These are phyloP conservation scores for Cyclanthera cordifolia DNA, from an alignment of 306 rosid genomes.

Conservation along the genomic window DNA sequence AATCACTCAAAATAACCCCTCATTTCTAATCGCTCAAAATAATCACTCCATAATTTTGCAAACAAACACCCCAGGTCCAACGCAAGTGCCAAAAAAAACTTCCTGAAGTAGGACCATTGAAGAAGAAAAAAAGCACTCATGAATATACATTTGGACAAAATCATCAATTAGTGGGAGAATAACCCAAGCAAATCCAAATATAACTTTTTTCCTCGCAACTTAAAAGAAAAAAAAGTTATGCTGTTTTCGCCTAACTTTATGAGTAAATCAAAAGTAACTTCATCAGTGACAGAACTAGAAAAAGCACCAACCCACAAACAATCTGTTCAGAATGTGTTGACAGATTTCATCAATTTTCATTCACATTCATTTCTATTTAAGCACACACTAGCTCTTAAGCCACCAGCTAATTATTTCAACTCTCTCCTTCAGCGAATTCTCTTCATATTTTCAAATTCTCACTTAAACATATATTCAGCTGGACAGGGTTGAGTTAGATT, in stretches of 20 bases:
- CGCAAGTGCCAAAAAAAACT: background rate
- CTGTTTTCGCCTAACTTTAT: background rate
- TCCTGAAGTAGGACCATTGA: background rate
- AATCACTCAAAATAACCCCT: no score
- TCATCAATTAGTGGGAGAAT: background rate
- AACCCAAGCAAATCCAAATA: background rate
- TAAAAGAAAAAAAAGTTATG: background rate
- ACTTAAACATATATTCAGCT: background rate
- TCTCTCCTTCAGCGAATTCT: background rate
- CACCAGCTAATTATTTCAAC: background rate
- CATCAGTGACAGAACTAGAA: background rate
- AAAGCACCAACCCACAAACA: background rate
- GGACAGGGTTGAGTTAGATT: no score
- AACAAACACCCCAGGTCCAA: no score
- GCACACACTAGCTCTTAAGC: conserved; percentile 1
- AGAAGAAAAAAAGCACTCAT: background rate
- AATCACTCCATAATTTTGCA: no score
- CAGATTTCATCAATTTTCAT: background rate
- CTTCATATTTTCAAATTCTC: background rate
- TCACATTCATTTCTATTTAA: background rate
- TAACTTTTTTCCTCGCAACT: background rate
- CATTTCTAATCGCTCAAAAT: no score
- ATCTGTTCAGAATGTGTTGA: background rate
- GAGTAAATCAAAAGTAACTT: background rate
- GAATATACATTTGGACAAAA: background rate